Conservation (phyloP, 345 rosid species). For the Barbarea vulgaris region DNA sequence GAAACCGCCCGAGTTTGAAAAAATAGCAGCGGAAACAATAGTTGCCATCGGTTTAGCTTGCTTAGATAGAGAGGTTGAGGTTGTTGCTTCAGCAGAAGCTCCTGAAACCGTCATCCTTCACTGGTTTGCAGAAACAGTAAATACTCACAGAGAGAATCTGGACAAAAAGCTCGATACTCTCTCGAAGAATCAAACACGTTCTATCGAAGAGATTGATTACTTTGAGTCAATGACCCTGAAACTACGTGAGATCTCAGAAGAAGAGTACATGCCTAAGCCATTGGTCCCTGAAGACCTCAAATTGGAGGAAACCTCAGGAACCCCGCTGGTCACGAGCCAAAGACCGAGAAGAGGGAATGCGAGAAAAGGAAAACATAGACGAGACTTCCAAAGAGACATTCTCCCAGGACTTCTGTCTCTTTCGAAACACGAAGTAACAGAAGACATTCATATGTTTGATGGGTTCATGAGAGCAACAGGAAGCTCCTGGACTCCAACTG, state of each 20-base stretch:
- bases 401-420: conserved; percentile 65
- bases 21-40: conserved; percentile 66
- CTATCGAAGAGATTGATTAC: conserved; percentile 51
- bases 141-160: conserved; percentile 54
- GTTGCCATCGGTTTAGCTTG: conserved; percentile 56
- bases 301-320: conserved; percentile 41
- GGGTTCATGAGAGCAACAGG: conserved; percentile 71
- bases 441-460: conserved; percentile 71
- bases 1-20: conserved; percentile 29
- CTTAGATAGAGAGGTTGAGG: conserved; percentile 32
- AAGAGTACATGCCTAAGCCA: conserved; percentile 48
- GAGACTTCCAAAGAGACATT: conserved; percentile 77
- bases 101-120: conserved; percentile 45
- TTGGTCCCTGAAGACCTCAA: conserved; percentile 42
- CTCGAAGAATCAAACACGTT: conserved; percentile 18
- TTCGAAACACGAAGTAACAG: conserved; percentile 65
- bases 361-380: conserved; percentile 70
- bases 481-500: conserved; percentile 53
- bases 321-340: conserved; percentile 34
- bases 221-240: conserved; percentile 73
- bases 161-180: conserved; percentile 41
- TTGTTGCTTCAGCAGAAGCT: conserved; percentile 25
- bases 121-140: conserved; percentile 69
- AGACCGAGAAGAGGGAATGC: conserved; percentile 66
- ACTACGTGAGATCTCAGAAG: conserved; percentile 53